Evolutionary conservation across 306 rosid genomes (phyloP), one percentile per base, ranked within the genome.

Genomic region (Adenanthera pavonina): DNA sequence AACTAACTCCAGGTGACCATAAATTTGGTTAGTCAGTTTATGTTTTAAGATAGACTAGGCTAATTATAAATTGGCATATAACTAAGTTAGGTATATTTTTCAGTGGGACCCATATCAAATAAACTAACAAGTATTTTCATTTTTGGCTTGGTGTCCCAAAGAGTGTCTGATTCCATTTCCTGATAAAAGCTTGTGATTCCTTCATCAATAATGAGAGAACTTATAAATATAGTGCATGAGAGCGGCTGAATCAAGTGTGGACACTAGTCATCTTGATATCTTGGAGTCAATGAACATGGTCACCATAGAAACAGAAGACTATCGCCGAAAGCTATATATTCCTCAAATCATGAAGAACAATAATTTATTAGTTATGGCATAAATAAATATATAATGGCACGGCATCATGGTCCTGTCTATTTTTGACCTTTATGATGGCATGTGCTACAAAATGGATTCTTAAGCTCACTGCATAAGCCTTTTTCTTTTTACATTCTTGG

Each of bases 1-100:
- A 78, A 34, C 76, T 81, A 78, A 34, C 76, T 72, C 62, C 30
- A 25, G 38, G 68, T 44, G 86, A 70, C 44, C 30, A 49, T 33
- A 10, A 83, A 30, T 57, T 77, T 82, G 65, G 25, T 30, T 16
- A 53, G 53, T 46, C 64, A 49, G 3, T 40, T 41, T 11, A 20
- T 41, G 13, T n/a, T 68, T 43, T 19, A 41, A 35, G 41, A 35
- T 35, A 17, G 8, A 40, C 49, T 8, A 17, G 40, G 1, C 11
- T 6, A 40, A 16, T 66, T 17, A 36, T 38, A 2, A 66, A 36
- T 3, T 15, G 47, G 15, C 7, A 6, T 56, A 8, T 19, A n/a
- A 56, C 2, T 17, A 53, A 16, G 59, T 56, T n/a, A 3, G 2
- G 49, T 17, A 66, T 17, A 40, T 6, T 5, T 35, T 64, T 13